A percentile compares a stretch with the other conserved stretches of the same genome.
Conservation (phyloP, 139 green algal genomes). For the Tetratostichococcus sp. region DNA sequence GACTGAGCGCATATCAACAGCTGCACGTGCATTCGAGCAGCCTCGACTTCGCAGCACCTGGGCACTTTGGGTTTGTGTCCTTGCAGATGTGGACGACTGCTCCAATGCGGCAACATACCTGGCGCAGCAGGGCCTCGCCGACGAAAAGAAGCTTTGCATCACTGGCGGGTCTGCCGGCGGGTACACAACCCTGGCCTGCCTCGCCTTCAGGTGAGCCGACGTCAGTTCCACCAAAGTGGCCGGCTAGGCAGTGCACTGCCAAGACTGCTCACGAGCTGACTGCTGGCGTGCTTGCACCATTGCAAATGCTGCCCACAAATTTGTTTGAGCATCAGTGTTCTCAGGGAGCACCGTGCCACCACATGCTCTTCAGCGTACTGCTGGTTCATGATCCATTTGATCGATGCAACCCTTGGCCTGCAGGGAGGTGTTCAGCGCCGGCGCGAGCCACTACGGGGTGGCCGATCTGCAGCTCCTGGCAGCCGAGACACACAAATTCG, state of each 20-base stretch:
- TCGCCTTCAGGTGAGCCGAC: conserved; percentile 54
- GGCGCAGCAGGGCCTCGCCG: conserved; percentile 37
- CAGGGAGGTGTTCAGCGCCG: conserved; percentile 55
- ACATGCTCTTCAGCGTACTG: no score
- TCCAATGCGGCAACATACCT: conserved; percentile 45
- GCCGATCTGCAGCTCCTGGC: conserved; percentile 58
- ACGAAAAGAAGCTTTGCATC: conserved; percentile 57
- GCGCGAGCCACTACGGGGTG: conserved; percentile 59
- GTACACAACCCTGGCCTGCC: conserved; percentile 69
- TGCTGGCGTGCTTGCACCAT: no score
- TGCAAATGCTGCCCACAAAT: no score
- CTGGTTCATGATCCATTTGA: neutral
- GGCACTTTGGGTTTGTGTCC: no score
- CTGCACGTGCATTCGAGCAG: no score
- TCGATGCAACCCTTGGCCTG: neutral
- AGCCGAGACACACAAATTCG: conserved; percentile 68
- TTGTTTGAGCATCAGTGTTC: no score
- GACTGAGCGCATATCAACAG: no score
- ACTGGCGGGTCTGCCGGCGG: conserved; percentile 67
- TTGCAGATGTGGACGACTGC: conserved; percentile 36
- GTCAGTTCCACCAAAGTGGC: no score
- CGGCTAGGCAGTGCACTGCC: no score
- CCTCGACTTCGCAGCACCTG: no score
- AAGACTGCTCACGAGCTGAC: no score
- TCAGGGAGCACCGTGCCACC: no score